Evolutionary conservation across 306 rosid species (phyloP), one percentile per base, ranked within the genome.

Genomic region (Ormosia emarginata): DNA sequence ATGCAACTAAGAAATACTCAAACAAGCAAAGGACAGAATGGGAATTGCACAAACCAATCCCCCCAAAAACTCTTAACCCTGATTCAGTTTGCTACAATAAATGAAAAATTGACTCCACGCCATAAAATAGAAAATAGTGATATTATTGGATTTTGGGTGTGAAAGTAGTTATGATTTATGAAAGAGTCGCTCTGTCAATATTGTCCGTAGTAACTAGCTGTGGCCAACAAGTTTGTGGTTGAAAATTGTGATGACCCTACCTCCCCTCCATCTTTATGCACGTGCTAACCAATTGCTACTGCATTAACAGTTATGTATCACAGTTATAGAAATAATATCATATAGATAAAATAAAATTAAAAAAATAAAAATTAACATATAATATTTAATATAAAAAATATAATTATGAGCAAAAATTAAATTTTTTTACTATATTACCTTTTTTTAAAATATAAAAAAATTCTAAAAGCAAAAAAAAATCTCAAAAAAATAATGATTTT

Each of bases 181-280:
- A 55, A 37, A 71, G 62, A 71, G 37, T 37, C 34, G 13, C 53
- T 55, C n/a, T n/a, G n/a, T n/a, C 18, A 53, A 15, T 10, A 8
- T 44, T 66, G 33, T 17, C 15, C 8, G 69, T 4, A 15, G 6
- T 8, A n/a, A 64, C 3, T n/a, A 49, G 53, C 11, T 34, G 13
- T 73, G 67, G 67, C 79, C 40, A 12, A 57, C 79, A 74, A 24
- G 41, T 24, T 57, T 74, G 67, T 56, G 29, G 55, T 74, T 39
- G 79, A 56, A 17, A 12, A 40, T 74, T 57, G 41, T 57, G 68
- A 24, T 57, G 67, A 11, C 79, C 63, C 41, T 18, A 7, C 61
- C 79, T 74, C 40, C 49, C 4, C 29, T 13, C 17, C 24, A 3
- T 57, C 79, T 74, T 13, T 57, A 74, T 56, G 67, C 68, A 74